These are phyloP conservation scores for Phoma sp. DNA, from an alignment of 2,329 filamentous ascomycete genomes.

Conservation along the genomic window DNA sequence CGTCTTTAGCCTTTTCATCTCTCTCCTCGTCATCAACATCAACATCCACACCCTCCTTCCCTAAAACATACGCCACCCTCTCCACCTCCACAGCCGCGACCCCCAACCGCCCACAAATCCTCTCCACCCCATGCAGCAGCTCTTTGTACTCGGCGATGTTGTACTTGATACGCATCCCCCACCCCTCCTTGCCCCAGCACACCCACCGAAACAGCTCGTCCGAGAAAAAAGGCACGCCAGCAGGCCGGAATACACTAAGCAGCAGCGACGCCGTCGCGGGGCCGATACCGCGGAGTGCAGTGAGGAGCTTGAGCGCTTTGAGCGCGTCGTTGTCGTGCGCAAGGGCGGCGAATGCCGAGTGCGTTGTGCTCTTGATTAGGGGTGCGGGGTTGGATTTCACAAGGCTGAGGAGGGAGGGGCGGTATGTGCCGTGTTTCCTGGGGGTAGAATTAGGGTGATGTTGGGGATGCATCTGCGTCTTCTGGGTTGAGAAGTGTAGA, in stretches of 20 bases:
- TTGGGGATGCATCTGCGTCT: background rate
- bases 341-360: constrained; percentile 55
- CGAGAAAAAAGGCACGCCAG: constrained; percentile 73
- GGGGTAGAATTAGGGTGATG: background rate
- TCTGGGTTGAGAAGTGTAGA: no score
- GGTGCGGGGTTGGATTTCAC: constrained; percentile 65
- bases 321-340: background rate
- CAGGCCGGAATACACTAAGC: constrained; percentile 68
- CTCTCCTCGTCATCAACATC: background rate
- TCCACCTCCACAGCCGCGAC: constrained; percentile 67
- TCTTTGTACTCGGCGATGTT: constrained; percentile 69
- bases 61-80: constrained; percentile 73
- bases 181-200: constrained; percentile 56
- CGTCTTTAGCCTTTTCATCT: no score
- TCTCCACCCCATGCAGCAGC: constrained; percentile 53
- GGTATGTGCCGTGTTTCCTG: constrained; percentile 59
- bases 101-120: constrained; percentile 33
- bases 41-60: constrained; percentile 50
- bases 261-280: constrained; percentile 80
- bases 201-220: constrained; percentile 81
- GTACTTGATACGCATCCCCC: constrained; percentile 69
- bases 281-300: constrained; percentile 73
- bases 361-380: constrained; percentile 57
- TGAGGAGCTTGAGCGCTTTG: constrained; percentile 60
- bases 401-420: constrained; percentile 54